phyloP scores from a whole-genome alignment of 371 early-diverging fungal genomes.

The Globomyces sp. region DNA sequence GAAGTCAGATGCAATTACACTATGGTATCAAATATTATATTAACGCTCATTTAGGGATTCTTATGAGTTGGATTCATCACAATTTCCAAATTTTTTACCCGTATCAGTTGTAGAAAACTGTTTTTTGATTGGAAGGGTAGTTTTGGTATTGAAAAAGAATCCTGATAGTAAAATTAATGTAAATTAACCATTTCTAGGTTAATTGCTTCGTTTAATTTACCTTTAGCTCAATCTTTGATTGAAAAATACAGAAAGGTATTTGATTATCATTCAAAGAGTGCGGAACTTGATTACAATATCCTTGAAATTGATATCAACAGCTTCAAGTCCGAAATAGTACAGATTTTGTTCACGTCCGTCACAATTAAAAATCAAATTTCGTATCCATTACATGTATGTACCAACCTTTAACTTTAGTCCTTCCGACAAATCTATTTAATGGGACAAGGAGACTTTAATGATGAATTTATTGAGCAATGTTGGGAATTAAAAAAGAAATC shows the following conservation, averaged over 20 bases:
- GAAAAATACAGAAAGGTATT: neutral
- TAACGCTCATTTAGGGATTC: too few relatives aligned
- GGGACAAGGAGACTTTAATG: neutral
- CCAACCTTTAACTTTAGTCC: neutral
- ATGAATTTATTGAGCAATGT: neutral
- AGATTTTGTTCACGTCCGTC: neutral
- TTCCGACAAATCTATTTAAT: conserved; percentile 4
- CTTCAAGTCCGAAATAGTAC: neutral
- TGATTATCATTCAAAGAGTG: neutral
- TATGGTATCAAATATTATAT: too few relatives aligned
- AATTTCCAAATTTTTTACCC: too few relatives aligned
- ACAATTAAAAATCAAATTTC: neutral
- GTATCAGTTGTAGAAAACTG: too few relatives aligned
- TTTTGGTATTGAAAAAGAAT: too few relatives aligned
- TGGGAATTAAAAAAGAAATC: neutral
- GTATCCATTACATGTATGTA: neutral
- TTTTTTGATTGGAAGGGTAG: too few relatives aligned
- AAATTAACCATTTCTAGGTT: too few relatives aligned
- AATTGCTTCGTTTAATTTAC: too few relatives aligned
- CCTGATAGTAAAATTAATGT: too few relatives aligned
- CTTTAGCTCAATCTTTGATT: neutral
- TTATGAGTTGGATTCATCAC: too few relatives aligned
- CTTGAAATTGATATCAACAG: neutral
- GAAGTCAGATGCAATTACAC: too few relatives aligned
- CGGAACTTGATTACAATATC: neutral